Conservation (phyloP, 1,284 basidiomycete genomes). For the Papiliotrema laurentii region DNA sequence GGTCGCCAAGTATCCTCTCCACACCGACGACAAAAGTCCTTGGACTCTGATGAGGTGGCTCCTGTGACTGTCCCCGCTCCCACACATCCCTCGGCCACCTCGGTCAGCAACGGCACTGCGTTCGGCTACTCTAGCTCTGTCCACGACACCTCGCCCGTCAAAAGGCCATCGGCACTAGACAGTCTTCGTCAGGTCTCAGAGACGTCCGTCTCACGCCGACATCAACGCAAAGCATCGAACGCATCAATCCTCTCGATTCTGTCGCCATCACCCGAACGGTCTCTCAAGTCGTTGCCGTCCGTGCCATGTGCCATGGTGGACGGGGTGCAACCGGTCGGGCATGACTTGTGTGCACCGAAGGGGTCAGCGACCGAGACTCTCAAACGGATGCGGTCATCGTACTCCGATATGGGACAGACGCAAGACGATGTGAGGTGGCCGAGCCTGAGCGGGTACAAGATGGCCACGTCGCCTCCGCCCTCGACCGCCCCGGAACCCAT, state of each 20-base stretch:
- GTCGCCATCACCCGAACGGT: neutral
- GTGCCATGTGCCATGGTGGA: neutral
- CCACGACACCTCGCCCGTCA: neutral
- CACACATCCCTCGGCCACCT: neutral
- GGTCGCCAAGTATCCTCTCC: neutral
- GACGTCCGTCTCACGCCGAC: neutral
- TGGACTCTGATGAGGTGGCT: neutral
- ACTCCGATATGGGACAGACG: neutral
- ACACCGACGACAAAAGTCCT: neutral
- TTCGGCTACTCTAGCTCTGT: neutral
- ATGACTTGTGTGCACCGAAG: neutral
- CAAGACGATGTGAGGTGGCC: conserved; percentile 6
- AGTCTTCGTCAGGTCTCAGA: conserved; percentile 1
- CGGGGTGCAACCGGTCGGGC: neutral
- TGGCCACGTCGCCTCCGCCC: neutral
- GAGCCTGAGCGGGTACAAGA: conserved; percentile 6
- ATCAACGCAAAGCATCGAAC: neutral
- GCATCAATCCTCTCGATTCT: neutral
- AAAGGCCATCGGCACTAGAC: neutral
- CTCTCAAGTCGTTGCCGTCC: neutral
- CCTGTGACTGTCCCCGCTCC: neutral
- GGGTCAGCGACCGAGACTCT: neutral
- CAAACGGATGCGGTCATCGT: neutral
- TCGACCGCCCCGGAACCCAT: neutral
- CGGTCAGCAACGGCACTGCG: neutral